phyloP scores from a whole-genome alignment of 139 green algal species.

The Coccomyxa sp. region DNA sequence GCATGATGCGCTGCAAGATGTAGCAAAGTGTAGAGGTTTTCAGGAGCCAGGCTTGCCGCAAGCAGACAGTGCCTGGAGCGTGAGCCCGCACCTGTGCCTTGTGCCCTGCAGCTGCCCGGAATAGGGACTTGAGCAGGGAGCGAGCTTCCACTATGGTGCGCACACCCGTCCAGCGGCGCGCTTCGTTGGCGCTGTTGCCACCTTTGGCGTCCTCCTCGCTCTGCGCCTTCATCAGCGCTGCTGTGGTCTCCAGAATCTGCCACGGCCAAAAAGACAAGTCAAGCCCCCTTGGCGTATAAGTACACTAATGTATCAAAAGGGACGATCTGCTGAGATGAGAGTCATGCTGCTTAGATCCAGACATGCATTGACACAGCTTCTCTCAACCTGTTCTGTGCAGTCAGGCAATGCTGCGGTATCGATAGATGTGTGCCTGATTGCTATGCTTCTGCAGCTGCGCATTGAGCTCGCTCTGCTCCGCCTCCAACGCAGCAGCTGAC shows the following conservation, averaged over 20 bases:
- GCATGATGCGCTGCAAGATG: too few species aligned
- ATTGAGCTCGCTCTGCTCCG: conserved; percentile 31
- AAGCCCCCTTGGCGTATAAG: too few species aligned
- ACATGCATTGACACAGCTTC: too few species aligned
- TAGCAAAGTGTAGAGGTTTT: too few species aligned
- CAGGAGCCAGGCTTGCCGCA: too few species aligned
- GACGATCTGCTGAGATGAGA: neutral
- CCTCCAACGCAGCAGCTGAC: conserved; percentile 27
- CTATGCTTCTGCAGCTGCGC: conserved; percentile 43
- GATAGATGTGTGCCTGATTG: too few species aligned
- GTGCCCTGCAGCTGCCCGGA: conserved; percentile 55
- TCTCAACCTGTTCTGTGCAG: too few species aligned
- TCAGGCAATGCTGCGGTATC: too few species aligned
- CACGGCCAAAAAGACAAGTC: neutral
- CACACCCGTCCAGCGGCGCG: conserved; percentile 66
- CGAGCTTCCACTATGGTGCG: conserved; percentile 55
- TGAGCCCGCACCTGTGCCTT: conserved; percentile 57
- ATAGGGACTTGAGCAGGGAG: conserved; percentile 65
- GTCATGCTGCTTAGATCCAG: neutral
- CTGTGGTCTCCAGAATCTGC: conserved; percentile 55
- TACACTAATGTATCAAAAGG: too few species aligned
- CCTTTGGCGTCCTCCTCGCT: conserved; percentile 56
- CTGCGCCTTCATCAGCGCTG: conserved; percentile 55
- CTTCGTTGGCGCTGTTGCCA: conserved; percentile 55
- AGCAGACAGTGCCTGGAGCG: too few species aligned